These are phyloP conservation scores for Thalassiosira hispida DNA, from an alignment of 352 stramenopile genomes.

Conservation along the genomic window DNA sequence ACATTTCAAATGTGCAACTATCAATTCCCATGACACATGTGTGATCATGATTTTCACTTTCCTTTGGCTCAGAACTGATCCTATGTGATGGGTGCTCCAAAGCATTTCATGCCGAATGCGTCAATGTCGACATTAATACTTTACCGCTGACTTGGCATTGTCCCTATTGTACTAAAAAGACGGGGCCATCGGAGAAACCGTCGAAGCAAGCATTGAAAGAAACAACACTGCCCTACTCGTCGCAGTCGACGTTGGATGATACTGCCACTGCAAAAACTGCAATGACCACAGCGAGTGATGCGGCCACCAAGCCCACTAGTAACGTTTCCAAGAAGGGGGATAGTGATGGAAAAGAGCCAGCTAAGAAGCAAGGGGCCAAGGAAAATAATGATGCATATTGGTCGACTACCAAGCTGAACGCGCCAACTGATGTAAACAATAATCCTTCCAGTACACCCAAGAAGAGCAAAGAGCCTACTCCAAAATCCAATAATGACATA, in stretches of 20 bases:
- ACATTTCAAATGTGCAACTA: not conserved
- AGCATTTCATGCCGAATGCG: conserved; percentile 27
- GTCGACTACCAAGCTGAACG: too few relatives aligned
- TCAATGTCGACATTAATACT: conserved; percentile 18
- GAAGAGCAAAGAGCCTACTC: too few relatives aligned
- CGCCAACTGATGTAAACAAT: too few relatives aligned
- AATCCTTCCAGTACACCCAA: too few relatives aligned
- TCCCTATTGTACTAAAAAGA: not conserved
- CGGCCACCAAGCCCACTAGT: not conserved
- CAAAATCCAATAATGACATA: too few relatives aligned
- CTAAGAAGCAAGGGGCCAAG: not conserved
- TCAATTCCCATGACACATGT: not conserved
- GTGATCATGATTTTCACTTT: not conserved
- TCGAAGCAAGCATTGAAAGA: too few relatives aligned
- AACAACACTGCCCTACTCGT: too few relatives aligned
- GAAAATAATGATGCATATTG: not conserved
- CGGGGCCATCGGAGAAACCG: not conserved
- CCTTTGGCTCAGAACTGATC: conserved; percentile 4
- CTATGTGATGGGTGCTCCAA: conserved; percentile 37
- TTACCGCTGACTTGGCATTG: conserved; percentile 29
- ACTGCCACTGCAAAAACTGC: not conserved
- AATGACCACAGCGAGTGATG: not conserved
- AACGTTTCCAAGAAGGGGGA: not conserved
- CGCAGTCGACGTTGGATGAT: too few relatives aligned
- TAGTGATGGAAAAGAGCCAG: not conserved